These are phyloP conservation scores for Monosporascus cannonballus DNA, from an alignment of 2,329 filamentous ascomycete species.

Conservation along the genomic window DNA sequence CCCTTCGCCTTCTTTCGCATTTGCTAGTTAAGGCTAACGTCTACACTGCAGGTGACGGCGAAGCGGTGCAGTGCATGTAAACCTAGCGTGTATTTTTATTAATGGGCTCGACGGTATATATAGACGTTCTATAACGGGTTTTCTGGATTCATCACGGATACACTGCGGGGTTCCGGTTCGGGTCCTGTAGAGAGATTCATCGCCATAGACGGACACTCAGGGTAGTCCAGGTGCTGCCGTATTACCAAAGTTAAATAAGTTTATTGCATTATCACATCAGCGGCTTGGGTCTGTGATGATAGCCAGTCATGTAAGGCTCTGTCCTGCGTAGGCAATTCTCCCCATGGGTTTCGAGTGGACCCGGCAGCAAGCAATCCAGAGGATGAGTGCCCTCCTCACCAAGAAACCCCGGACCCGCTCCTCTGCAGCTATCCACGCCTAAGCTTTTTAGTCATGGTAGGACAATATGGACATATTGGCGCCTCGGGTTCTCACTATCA, in stretches of 20 bases:
- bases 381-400: no score
- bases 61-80: conserved; percentile 24
- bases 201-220: no score
- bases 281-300: no score
- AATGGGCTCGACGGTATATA: neutral
- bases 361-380: no score
- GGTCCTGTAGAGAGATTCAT: no score
- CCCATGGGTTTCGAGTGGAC: neutral
- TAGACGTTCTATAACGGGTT: neutral
- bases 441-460: neutral
- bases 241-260: no score
- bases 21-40: neutral
- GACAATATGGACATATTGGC: no score
- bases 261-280: no score
- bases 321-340: neutral
- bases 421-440: neutral
- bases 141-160: neutral
- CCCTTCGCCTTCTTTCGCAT: conserved; percentile 7
- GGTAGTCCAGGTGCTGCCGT: no score
- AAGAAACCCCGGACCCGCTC: neutral
- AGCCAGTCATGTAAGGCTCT: no score
- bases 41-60: conserved; percentile 17
- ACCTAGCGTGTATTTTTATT: conserved; percentile 2
- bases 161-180: no score
- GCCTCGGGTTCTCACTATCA: no score